phyloP scores from a whole-genome alignment of 768 basidiomycete species.

The Kwoniella dendrophila region DNA sequence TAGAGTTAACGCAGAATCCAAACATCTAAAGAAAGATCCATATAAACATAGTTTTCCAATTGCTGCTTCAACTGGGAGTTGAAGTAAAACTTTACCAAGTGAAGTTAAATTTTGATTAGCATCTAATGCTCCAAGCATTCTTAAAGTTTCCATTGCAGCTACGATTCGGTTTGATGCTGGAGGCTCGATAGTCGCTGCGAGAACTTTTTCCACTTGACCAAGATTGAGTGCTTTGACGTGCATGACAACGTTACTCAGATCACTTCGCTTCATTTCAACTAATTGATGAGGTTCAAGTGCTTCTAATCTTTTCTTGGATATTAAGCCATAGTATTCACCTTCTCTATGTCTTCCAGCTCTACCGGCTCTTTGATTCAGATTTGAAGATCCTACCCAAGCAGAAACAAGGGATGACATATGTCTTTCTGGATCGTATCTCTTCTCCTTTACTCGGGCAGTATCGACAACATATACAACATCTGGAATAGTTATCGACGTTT shows the following conservation, averaged over 20 bases:
- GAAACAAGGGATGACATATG: slow-evolving; percentile 86
- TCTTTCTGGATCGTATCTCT: slow-evolving; percentile 81
- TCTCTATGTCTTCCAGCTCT: slow-evolving; percentile 87
- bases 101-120: slow-evolving; percentile 73
- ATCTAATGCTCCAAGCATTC: slow-evolving; percentile 86
- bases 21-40: slow-evolving; percentile 89
- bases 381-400: slow-evolving; percentile 87
- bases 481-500: slow-evolving; percentile 92
- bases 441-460: slow-evolving; percentile 82
- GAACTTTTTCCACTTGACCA: slow-evolving; percentile 82
- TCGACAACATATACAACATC: slow-evolving; percentile 95
- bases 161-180: slow-evolving; percentile 74
- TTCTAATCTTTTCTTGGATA: slow-evolving; percentile 66
- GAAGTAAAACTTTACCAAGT: slow-evolving; percentile 81
- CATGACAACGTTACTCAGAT: slow-evolving; percentile 91
- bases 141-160: slow-evolving; percentile 75
- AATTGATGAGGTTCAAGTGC: slow-evolving; percentile 76
- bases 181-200: slow-evolving; percentile 82
- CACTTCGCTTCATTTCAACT: slow-evolving; percentile 92
- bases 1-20: slow-evolving; percentile 74
- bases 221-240: slow-evolving; percentile 91
- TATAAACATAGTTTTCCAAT: slow-evolving; percentile 86
- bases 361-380: slow-evolving; percentile 86
- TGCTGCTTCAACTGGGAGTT: slow-evolving; percentile 85
- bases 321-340: slow-evolving; percentile 86